phyloP scores from a whole-genome alignment of 2,329 filamentous ascomycete species.

The Endothia cerciana region DNA sequence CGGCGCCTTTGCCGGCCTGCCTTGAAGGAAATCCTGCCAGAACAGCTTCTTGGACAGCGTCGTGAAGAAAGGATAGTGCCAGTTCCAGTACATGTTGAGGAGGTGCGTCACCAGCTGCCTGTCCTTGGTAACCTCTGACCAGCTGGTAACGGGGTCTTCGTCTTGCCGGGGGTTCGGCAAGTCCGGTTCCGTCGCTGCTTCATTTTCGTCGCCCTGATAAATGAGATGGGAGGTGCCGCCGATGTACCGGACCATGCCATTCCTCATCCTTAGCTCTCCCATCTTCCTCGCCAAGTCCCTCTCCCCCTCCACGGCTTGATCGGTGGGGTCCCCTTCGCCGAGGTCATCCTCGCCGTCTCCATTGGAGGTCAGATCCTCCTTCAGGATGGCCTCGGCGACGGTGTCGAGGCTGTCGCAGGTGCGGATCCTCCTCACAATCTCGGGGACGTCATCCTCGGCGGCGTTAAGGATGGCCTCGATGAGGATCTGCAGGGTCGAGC shows the following conservation, averaged over 20 bases:
- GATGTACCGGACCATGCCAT: conserved; percentile 87
- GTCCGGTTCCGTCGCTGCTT: conserved; percentile 46
- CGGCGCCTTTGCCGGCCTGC: conserved; percentile 58
- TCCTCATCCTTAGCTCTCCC: conserved; percentile 85
- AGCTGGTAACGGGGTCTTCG: conserved; percentile 77
- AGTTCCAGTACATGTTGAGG: conserved; percentile 96
- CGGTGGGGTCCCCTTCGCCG: conserved; percentile 45
- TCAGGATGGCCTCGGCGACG: conserved; percentile 58
- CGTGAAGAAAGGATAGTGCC: conserved; percentile 97
- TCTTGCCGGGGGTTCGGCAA: conserved; percentile 52
- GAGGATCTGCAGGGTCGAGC: conserved; percentile 87
- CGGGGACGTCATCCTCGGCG: conserved; percentile 81
- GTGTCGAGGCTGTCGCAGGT: conserved; percentile 73
- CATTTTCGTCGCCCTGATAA: conserved; percentile 64
- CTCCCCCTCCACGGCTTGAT: conserved; percentile 61
- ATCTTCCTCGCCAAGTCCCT: conserved; percentile 88
- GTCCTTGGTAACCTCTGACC: conserved; percentile 86
- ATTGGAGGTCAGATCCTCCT: conserved; percentile 43
- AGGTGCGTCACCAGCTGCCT: conserved; percentile 80
- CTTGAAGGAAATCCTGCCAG: conserved; percentile 79
- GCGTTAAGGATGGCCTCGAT: conserved; percentile 92
- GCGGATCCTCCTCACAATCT: conserved; percentile 83
- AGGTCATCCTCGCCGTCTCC: conserved; percentile 43
- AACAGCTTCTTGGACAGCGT: conserved; percentile 86
- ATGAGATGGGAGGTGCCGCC: conserved; percentile 94